These are phyloP conservation scores for Copromyces sp. DNA, from an alignment of 495 filamentous ascomycete genomes.

Conservation along the genomic window DNA sequence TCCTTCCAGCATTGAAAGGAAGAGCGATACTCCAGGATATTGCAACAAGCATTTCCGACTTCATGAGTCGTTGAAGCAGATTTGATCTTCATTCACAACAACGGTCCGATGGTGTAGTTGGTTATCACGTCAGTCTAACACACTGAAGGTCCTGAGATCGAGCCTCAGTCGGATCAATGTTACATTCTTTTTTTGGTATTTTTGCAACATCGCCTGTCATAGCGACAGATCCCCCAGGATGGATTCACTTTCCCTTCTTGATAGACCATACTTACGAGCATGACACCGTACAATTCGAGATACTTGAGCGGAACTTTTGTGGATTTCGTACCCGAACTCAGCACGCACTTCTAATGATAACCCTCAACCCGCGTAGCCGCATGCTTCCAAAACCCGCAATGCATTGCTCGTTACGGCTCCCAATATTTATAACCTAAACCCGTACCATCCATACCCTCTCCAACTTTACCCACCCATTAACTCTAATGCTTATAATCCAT, in stretches of 20 bases:
- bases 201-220: neutral
- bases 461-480: neutral
- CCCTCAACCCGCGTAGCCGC: neutral
- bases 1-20: neutral
- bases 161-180: neutral
- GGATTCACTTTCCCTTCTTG: neutral
- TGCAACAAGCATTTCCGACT: neutral
- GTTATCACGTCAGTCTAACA: neutral
- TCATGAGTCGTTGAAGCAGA: neutral
- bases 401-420: neutral
- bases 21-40: neutral
- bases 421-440: neutral
- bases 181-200: neutral
- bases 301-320: neutral
- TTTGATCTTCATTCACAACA: neutral
- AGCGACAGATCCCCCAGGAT: too few species aligned
- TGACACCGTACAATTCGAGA: neutral
- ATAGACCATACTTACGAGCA: neutral
- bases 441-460: neutral
- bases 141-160: neutral
- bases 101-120: neutral
- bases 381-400: neutral
- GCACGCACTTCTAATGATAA: neutral
- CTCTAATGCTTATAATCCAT: conserved; percentile 43
- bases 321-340: neutral